Conservation (phyloP, 1,284 basidiomycete genomes). For the Boletus smithii region DNA sequence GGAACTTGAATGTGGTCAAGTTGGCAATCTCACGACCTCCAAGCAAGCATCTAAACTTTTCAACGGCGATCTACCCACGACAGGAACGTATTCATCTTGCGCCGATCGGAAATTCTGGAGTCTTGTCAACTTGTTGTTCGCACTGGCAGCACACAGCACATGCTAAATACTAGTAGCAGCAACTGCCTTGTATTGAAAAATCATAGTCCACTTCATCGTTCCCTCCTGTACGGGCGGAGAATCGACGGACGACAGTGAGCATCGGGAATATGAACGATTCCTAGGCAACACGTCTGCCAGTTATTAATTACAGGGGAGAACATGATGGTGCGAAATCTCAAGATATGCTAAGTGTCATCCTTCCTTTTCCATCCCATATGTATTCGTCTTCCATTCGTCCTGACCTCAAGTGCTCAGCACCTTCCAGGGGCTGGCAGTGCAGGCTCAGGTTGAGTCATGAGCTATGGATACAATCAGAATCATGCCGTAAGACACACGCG, state of each 20-base stretch:
- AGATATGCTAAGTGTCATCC: not conserved
- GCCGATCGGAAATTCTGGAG: conserved; percentile 9
- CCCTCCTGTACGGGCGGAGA: conserved; percentile 21
- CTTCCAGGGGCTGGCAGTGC: conserved; percentile 10
- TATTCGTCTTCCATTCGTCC: conserved; percentile 1
- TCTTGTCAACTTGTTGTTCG: not conserved
- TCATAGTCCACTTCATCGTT: too few species aligned
- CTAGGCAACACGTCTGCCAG: conserved; percentile 18
- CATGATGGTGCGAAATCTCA: conserved; percentile 11
- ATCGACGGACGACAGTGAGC: conserved; percentile 13
- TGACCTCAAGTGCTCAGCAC: conserved; percentile 22
- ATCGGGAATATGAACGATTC: conserved; percentile 13
- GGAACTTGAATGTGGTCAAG: conserved; percentile 1
- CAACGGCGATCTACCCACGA: conserved; percentile 21
- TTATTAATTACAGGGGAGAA: conserved; percentile 13
- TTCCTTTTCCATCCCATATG: conserved; percentile 4
- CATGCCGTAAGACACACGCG: not conserved
- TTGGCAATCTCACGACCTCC: too few species aligned
- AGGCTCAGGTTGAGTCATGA: conserved; percentile 25
- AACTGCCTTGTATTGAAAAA: too few species aligned
- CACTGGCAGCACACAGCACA: too few species aligned
- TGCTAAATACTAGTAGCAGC: too few species aligned
- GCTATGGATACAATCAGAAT: conserved; percentile 24
- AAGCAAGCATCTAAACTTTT: too few species aligned
- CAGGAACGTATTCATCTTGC: conserved; percentile 7